Evolutionary conservation across 805 yeast species (phyloP).

Genomic region (Candida morakotiae): DNA sequence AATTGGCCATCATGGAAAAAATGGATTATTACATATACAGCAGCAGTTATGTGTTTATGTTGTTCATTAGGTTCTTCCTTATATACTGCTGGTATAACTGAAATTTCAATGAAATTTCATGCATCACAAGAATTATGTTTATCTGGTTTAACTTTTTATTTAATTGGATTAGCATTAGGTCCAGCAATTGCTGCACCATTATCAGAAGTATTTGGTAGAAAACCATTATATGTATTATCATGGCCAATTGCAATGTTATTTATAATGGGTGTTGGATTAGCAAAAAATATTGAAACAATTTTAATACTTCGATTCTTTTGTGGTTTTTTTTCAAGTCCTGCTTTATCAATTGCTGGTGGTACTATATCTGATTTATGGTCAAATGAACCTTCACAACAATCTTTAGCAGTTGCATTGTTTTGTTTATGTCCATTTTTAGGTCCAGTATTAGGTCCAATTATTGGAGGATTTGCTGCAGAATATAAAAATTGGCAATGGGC

Average conservation of each 20-base stretch:
- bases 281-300: constrained; percentile 55
- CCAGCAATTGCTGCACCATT: constrained; percentile 71
- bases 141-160: constrained; percentile 65
- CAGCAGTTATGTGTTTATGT: constrained; percentile 62
- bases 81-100: constrained; percentile 61
- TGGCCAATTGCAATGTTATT: constrained; percentile 67
- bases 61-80: constrained; percentile 75
- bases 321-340: constrained; percentile 77
- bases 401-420: constrained; percentile 74
- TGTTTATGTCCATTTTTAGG: constrained; percentile 79
- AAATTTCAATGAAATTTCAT: constrained; percentile 44
- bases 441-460: constrained; percentile 72
- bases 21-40: constrained; percentile 63
- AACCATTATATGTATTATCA: constrained; percentile 53
- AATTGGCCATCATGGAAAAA: constrained; percentile 65
- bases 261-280: constrained; percentile 69
- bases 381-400: constrained; percentile 48
- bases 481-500: constrained; percentile 65
- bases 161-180: constrained; percentile 68
- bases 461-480: constrained; percentile 69
- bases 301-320: constrained; percentile 69
- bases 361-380: constrained; percentile 76
- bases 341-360: constrained; percentile 82
- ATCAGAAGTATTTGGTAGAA: constrained; percentile 67
- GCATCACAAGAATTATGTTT: constrained; percentile 58